Evolutionary conservation across 2,329 filamentous ascomycete genomes (phyloP).

Genomic region (Bipolaris cookei): DNA sequence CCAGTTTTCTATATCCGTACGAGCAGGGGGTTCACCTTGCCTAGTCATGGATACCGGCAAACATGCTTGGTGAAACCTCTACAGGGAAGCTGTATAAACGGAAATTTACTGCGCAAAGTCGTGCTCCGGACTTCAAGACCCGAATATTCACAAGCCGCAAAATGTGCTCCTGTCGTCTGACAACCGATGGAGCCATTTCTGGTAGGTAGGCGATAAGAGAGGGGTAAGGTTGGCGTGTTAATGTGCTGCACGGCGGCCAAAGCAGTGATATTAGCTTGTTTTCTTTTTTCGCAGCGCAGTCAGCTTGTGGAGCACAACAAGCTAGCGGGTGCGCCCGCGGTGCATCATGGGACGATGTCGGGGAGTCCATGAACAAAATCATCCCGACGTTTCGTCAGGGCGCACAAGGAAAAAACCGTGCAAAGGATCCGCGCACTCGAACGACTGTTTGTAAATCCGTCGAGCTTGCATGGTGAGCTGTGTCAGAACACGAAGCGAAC

Average conservation of each 20-base stretch:
- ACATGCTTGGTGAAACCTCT: constrained; percentile 14
- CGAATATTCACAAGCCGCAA: constrained; percentile 20
- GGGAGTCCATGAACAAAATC: not conserved
- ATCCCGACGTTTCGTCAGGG: constrained; percentile 13
- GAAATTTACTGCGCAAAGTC: constrained; percentile 18
- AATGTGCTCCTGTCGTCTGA: constrained; percentile 19
- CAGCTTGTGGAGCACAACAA: constrained; percentile 9
- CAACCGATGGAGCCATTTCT: constrained; percentile 15
- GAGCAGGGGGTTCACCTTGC: constrained; percentile 3
- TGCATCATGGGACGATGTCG: constrained; percentile 9
- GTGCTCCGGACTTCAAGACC: constrained; percentile 20
- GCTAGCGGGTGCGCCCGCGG: constrained; percentile 7
- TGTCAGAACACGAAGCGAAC: constrained; percentile 23
- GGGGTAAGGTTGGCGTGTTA: constrained; percentile 33
- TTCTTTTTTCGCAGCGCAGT: constrained; percentile 18
- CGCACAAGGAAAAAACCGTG: constrained; percentile 1
- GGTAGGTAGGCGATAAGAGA: constrained; percentile 22
- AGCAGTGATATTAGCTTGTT: constrained; percentile 32
- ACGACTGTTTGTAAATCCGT: constrained; percentile 23
- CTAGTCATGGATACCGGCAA: constrained; percentile 21
- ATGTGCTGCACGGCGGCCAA: constrained; percentile 33
- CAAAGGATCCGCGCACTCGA: constrained; percentile 2
- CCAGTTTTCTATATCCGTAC: constrained; percentile 3
- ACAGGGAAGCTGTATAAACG: constrained; percentile 15
- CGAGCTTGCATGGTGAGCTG: constrained; percentile 12